Conservation (phyloP, 768 basidiomycete genomes). For the Hygrophoropsis aurantiaca region DNA sequence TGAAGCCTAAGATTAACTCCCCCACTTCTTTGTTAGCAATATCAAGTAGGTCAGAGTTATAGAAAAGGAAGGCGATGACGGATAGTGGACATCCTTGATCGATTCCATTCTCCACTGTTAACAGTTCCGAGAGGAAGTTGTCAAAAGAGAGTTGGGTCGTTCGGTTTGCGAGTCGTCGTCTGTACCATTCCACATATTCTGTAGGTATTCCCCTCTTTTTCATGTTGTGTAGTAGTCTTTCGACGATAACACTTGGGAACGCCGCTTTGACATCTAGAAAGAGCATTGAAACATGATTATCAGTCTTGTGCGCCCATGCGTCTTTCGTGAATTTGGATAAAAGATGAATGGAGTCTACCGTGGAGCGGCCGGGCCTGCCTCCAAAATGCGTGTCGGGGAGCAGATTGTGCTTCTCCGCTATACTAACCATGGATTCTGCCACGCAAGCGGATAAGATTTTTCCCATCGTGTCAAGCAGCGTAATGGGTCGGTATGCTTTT, state of each 20-base stretch:
- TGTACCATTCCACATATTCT: slow-evolving; percentile 9
- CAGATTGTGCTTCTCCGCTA: slow-evolving; percentile 1
- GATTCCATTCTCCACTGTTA: slow-evolving; percentile 19
- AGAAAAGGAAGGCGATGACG: slow-evolving; percentile 30
- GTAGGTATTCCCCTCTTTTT: slow-evolving; percentile 5
- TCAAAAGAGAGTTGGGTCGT: slow-evolving; percentile 18
- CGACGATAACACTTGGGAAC: slow-evolving; percentile 5
- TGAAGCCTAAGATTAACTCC: slow-evolving; percentile 26
- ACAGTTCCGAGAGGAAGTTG: slow-evolving; percentile 15
- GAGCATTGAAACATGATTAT: not conserved
- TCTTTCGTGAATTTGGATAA: not conserved
- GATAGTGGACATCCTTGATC: slow-evolving; percentile 35
- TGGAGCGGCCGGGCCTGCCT: not conserved
- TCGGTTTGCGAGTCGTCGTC: not conserved
- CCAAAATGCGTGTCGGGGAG: not conserved
- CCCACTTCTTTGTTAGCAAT: not conserved
- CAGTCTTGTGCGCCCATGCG: not conserved
- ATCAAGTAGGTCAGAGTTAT: slow-evolving; percentile 27
- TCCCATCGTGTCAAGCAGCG: slow-evolving; percentile 21
- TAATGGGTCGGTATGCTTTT: slow-evolving; percentile 34
- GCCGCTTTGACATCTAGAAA: slow-evolving; percentile 5
- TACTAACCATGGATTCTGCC: not conserved
- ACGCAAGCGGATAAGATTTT: slow-evolving; percentile 11
- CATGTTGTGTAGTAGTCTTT: slow-evolving; percentile 10
- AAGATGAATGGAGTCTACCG: not conserved